Base-by-base conservation (phyloP, 805 yeast species). In the Kuraishia floccosa region DNA sequence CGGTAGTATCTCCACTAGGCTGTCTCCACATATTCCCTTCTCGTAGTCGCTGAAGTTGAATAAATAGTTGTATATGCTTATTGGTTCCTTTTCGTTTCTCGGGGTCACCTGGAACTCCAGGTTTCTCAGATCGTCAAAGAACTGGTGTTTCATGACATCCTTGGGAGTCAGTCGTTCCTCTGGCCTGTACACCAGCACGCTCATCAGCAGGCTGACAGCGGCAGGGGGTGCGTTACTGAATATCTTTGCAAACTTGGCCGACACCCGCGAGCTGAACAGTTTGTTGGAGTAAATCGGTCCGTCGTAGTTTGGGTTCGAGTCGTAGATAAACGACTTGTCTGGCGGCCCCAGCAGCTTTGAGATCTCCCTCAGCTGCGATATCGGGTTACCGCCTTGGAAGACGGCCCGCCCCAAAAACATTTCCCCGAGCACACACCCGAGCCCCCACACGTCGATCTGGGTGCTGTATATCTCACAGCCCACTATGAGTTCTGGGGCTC, bases 361-460 rank as follows among this genome's bases (percentile, higher is more conserved):
- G 38, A 91, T 86, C 49, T 89, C 94, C 41, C 89, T 77, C 39
- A 91, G 63, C 55, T 91, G 98, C 39, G 84, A 67, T 49, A 78
- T 70, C 31, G 95, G 94, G 37, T 82, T 79, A 43, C 76, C 83
- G 28, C 98, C 97, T 56, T 87, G 95, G 60, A 91, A 91, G n/a
- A 91, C 74, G 1, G 97, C 94, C 49, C 74, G 77, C 11, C 96
- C 96, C 39, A 86, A 68, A 34, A 80, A 66, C 83, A 91, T 77
- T 56, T 91, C 98, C 10, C 96, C 96, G 37, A 91, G 60, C 22
- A 91, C 95, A 60, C 98, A 89, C 1, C 97, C 99, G 36, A 89
- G 63, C 12, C 96, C 95, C 99, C 99, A 91, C 46, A 87, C 80
- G 54, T 91, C 99, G 36, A 91, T 89, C 47, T 86, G 83, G 3